Conservation (phyloP, 306 rosid species). For the Leucaena leucocephala region DNA sequence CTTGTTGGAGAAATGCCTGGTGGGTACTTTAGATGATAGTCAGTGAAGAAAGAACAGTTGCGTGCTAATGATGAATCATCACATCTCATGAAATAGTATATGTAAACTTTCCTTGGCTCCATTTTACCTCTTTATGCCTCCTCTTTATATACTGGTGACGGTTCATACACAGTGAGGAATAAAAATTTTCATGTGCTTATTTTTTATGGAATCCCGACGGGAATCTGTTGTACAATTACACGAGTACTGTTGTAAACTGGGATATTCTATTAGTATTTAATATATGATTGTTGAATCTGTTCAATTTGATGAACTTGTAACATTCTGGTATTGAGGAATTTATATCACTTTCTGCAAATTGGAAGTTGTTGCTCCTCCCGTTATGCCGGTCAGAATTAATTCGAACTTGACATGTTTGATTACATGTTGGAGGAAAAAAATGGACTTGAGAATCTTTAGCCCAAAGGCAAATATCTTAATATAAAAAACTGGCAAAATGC, state of each 20-base stretch:
- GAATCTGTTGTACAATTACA: conserved; percentile 26
- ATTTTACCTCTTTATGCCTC: conserved; percentile 27
- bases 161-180: conserved; percentile 31
- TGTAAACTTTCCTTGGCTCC: conserved; percentile 4
- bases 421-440: background rate
- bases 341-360: background rate
- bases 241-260: conserved; percentile 26
- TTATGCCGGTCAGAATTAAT: background rate
- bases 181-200: conserved; percentile 16
- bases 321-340: background rate
- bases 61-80: conserved; percentile 29
- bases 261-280: conserved; percentile 21
- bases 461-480: background rate
- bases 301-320: conserved; percentile 7
- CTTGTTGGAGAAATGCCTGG: conserved; percentile 83
- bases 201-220: conserved; percentile 9
- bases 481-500: background rate
- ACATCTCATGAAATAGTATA: conserved; percentile 6
- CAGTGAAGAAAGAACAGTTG: conserved; percentile 35
- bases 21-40: conserved; percentile 70
- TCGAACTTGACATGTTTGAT: background rate
- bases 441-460: background rate
- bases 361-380: background rate
- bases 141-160: conserved; percentile 23
- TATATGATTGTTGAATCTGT: conserved; percentile 28